Evolutionary conservation across 2,329 filamentous ascomycete genomes (phyloP), one percentile per base, ranked within the genome.

Genomic region (Neonectria punicea): DNA sequence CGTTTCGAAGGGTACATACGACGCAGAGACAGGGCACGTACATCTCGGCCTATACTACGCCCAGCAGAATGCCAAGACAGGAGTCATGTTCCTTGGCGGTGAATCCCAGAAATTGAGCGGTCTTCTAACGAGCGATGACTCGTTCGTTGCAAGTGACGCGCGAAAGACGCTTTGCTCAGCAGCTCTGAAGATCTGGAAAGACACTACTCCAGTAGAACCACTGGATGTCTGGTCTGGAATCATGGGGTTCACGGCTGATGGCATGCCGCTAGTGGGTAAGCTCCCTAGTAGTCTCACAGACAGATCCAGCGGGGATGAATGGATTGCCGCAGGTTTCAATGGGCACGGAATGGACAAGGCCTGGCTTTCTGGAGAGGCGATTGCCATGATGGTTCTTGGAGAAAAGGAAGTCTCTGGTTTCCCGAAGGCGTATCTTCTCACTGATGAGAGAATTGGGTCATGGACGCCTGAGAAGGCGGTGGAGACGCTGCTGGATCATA

Each of bases 261-360:
- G 71, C 4, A 73, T 84, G 20, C 85, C 85, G 0, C 78, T 86
- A 13, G 83, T 87, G 0, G 85, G 85, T 0, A 73, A 74, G 5
- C 73, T 86, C 5, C 66, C 83, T 1, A 77, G 73, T 0, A 72
- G 14, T 2, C 36, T 73, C 5, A 74, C 73, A 1, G 53, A 54
- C 2, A 60, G 74, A n/a, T 53, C 22, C 3, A 70, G 61, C 2
- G 63, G 51, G 3, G 70, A 74, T 0, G 80, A 86, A 68, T 87
- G 83, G 83, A 79, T 86, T 10, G 77, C 81, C 3, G 83, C 82
- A 0, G 84, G 83, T 0, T 86, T 82, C 67, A 79, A 76, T 47
- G 84, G 84, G 3, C 82, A 85, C 22, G 84, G 84, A 5, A 86
- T 86, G 83, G 80, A 81, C 4, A 82, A 81, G 73, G 82, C 82